phyloP scores from a whole-genome alignment of 805 yeast species.

The Saccharomycopsis fodiens region DNA sequence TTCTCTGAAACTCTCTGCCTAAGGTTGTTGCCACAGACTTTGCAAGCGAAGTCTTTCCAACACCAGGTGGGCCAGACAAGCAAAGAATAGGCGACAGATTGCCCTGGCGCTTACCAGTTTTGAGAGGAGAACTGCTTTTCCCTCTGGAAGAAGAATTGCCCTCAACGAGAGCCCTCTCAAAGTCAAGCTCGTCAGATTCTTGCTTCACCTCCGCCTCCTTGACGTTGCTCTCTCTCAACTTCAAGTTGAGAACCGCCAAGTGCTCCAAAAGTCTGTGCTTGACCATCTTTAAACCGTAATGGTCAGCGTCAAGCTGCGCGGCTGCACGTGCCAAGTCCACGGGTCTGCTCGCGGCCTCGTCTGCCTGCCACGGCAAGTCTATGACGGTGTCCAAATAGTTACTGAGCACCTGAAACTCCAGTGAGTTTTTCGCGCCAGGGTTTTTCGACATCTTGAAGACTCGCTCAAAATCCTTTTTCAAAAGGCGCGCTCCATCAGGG shows the following conservation, averaged over 20 bases:
- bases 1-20: constrained; percentile 67
- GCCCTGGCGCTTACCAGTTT: constrained; percentile 12
- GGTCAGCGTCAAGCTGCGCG: constrained; percentile 61
- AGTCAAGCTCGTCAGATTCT: background rate
- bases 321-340: constrained; percentile 46
- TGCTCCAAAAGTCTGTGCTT: constrained; percentile 73
- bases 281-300: constrained; percentile 66
- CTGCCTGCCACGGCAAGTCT: constrained; percentile 59
- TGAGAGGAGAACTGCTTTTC: constrained; percentile 10
- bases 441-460: constrained; percentile 37
- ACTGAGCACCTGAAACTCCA: constrained; percentile 57
- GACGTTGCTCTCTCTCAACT: constrained; percentile 23
- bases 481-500: constrained; percentile 35
- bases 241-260: constrained; percentile 65
- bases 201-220: background rate
- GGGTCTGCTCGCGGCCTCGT: constrained; percentile 26
- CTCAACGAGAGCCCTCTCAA: constrained; percentile 1
- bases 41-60: constrained; percentile 85
- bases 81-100: constrained; percentile 69
- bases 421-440: constrained; percentile 37
- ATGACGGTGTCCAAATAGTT: constrained; percentile 57
- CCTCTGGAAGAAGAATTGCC: constrained; percentile 11
- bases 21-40: constrained; percentile 70
- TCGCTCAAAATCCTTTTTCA: constrained; percentile 46
- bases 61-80: constrained; percentile 91